A percentile compares a stretch with the other conserved stretches of the same genome.
Conservation (phyloP, 108 stramenopile species). For the Conticribra weissflogii region DNA sequence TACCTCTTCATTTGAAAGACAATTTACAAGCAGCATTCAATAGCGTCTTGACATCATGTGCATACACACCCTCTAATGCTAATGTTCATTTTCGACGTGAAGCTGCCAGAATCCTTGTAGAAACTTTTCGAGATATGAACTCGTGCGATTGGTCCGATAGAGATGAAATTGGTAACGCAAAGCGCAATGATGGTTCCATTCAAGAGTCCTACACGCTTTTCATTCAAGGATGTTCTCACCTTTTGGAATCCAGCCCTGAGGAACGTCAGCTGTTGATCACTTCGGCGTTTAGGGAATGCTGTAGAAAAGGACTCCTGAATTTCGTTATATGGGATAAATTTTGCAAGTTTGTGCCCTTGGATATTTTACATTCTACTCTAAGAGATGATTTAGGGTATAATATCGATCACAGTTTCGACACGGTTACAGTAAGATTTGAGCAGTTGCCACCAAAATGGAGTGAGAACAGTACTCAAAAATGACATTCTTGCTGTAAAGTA, state of each 20-base stretch:
- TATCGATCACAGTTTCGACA: background rate
- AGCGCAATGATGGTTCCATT: slow-evolving; percentile 10
- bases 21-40: slow-evolving; percentile 30
- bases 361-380: background rate
- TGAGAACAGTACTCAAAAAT: too few species aligned
- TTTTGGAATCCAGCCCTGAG: slow-evolving; percentile 17
- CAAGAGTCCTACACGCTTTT: slow-evolving; percentile 41
- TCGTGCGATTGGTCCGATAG: background rate
- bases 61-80: slow-evolving; percentile 26
- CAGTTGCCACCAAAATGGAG: too few species aligned
- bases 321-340: slow-evolving; percentile 42
- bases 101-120: slow-evolving; percentile 35
- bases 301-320: slow-evolving; percentile 28
- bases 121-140: slow-evolving; percentile 37
- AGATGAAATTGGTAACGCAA: too few species aligned
- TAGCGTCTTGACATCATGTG: slow-evolving; percentile 36
- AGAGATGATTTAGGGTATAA: background rate
- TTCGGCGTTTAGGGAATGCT: slow-evolving; percentile 36
- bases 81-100: slow-evolving; percentile 26
- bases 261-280: slow-evolving; percentile 24
- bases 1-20: background rate
- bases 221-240: slow-evolving; percentile 36
- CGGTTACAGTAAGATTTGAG: too few species aligned
- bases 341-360: slow-evolving; percentile 9
- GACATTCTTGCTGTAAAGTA: too few species aligned